Evolutionary conservation across 345 rosid genomes (phyloP), one percentile per base, ranked within the genome.

Genomic region (Syzygium oleosum): DNA sequence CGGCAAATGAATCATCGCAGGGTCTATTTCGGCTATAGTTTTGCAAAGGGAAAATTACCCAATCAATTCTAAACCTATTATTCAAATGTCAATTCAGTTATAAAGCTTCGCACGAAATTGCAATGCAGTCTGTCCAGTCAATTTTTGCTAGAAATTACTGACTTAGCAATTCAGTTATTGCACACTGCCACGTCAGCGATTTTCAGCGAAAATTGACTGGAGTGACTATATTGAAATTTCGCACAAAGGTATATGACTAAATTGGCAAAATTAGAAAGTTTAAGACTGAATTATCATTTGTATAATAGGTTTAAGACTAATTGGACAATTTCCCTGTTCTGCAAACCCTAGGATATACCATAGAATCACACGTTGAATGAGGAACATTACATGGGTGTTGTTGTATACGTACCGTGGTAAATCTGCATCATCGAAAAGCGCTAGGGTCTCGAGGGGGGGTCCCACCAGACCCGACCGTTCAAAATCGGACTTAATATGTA

Each of bases 141-240:
- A 21, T 34, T 21, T 73, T 38, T 12, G 4, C 3, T 0, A 2
- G 1, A 5, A 73, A 34, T 19, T 25, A 34, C 0, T 1, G 1
- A 38, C 12, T 5, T 19, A 4, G 14, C 59, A 1, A 21, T 55
- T 55, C 27, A 55, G 25, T 22, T 21, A 73, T 73, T 13, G 13
- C 27, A 38, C 0, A 9, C 3, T 1, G 7, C 1, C 4, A 34
- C 2, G 7, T 31, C 22, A 19, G 7, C 8, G 3, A 73, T 73
- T 73, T 34, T 19, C 12, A 3, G 3, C 0, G 0, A 10, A 73
- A 19, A 73, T 73, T 19, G 1, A 0, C 2, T 11, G 5, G 10
- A 68, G 4, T 68, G 6, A 68, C 3, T 34, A 68, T 0, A 17
- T 68, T 17, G 25, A 1, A 4, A 34, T 68, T 31, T 34, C 0